Conservation (phyloP, 2,329 filamentous ascomycete species). For the Aspergillus aculeatinus region DNA sequence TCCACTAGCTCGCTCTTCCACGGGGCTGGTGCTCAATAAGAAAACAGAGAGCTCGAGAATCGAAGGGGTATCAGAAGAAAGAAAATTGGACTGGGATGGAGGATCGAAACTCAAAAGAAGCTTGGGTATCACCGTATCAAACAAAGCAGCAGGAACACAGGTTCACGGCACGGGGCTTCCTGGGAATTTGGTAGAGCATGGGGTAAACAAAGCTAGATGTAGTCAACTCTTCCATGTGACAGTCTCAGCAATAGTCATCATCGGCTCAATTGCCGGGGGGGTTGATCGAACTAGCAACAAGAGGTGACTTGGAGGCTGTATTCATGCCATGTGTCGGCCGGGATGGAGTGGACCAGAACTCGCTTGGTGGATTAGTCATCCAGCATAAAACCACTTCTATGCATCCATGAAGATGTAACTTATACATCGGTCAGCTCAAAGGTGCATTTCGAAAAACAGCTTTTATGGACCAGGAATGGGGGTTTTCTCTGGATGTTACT, state of each 20-base stretch:
- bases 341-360: not conserved
- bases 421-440: not conserved
- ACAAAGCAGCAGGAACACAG: conserved; percentile 5
- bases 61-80: not conserved
- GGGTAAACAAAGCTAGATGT: conserved; percentile 9
- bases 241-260: conserved; percentile 5
- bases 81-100: not conserved
- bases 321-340: conserved; percentile 17
- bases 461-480: not conserved
- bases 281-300: not conserved
- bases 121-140: conserved; percentile 15
- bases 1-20: not conserved
- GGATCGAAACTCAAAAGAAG: conserved; percentile 3
- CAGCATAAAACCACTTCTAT: not conserved
- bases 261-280: conserved; percentile 11
- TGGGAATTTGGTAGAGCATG: conserved; percentile 6
- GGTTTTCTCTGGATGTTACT: too few relatives aligned
- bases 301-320: conserved; percentile 4
- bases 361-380: conserved; percentile 13
- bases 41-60: not conserved
- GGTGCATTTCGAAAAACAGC: not conserved
- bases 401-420: not conserved
- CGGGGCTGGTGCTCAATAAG: not conserved
- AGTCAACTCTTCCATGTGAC: conserved; percentile 11
- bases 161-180: not conserved